Evolutionary conservation across 108 stramenopile genomes (phyloP).

Genomic region (Hondaea fermentalgiana): DNA sequence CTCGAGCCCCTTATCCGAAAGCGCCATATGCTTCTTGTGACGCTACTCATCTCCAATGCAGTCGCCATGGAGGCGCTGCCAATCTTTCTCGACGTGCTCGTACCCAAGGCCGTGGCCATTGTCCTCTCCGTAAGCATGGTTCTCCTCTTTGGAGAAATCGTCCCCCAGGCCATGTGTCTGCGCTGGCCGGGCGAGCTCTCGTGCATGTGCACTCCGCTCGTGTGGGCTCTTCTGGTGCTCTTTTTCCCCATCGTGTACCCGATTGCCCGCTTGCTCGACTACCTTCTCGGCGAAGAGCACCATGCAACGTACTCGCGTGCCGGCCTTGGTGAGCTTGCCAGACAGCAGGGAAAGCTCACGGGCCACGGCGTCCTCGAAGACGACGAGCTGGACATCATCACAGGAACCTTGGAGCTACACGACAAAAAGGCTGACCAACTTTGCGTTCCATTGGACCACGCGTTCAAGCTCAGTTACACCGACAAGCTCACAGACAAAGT

Average conservation of each 20-base stretch:
- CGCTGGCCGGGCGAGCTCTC: slow-evolving; percentile 4
- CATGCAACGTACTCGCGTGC: not conserved
- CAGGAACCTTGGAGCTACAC: slow-evolving; percentile 15
- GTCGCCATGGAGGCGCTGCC: slow-evolving; percentile 84
- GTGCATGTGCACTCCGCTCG: slow-evolving; percentile 58
- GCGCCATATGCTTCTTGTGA: slow-evolving; percentile 79
- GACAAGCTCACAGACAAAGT: not conserved
- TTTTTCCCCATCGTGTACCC: slow-evolving; percentile 74
- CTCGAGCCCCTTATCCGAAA: slow-evolving; percentile 32
- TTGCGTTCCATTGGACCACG: slow-evolving; percentile 49
- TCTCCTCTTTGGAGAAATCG: slow-evolving; percentile 71
- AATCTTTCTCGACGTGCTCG: slow-evolving; percentile 77
- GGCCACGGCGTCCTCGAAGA: slow-evolving; percentile 24
- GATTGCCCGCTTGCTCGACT: slow-evolving; percentile 70
- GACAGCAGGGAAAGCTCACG: slow-evolving; percentile 17
- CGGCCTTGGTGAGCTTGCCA: slow-evolving; percentile 22
- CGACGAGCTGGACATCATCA: slow-evolving; percentile 17
- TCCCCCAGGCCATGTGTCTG: slow-evolving; percentile 28
- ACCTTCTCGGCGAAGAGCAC: slow-evolving; percentile 55
- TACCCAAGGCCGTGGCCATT: slow-evolving; percentile 67
- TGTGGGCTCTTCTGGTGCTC: slow-evolving; percentile 62
- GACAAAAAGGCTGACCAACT: slow-evolving; percentile 30
- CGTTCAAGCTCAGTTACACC: not conserved
- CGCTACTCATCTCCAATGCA: slow-evolving; percentile 77
- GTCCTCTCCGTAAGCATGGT: slow-evolving; percentile 80